phyloP scores from a whole-genome alignment of 2,329 filamentous ascomycete species.

The Botrytis hyacinthi region DNA sequence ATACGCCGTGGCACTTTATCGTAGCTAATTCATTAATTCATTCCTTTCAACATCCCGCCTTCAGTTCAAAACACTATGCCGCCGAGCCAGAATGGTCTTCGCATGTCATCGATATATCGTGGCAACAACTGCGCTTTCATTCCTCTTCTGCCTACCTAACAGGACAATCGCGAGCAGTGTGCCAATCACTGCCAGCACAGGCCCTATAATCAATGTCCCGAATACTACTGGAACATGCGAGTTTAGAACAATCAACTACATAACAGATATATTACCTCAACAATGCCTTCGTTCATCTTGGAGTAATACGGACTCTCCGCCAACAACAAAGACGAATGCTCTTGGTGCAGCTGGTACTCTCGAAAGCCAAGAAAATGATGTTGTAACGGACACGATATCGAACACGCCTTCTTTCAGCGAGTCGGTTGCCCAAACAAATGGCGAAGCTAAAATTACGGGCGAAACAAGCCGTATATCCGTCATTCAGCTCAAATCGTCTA shows the following conservation, averaged over 20 bases:
- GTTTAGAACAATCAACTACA: slow-evolving; percentile 40
- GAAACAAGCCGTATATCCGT: slow-evolving; percentile 15
- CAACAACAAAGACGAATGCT: slow-evolving; percentile 16
- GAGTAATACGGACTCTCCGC: slow-evolving; percentile 29
- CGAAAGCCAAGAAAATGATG: background rate
- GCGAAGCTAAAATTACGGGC: slow-evolving; percentile 1
- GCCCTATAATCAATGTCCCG: slow-evolving; percentile 12
- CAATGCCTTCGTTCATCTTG: slow-evolving; percentile 37
- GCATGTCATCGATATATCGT: slow-evolving; percentile 25
- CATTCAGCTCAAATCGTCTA: slow-evolving; percentile 11
- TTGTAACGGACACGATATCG: background rate
- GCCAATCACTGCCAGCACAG: slow-evolving; percentile 20
- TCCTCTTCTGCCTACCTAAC: slow-evolving; percentile 23
- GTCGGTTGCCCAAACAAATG: slow-evolving; percentile 3
- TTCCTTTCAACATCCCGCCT: slow-evolving; percentile 10
- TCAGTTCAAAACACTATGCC: slow-evolving; percentile 17
- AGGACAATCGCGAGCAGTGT: slow-evolving; percentile 29
- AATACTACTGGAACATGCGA: slow-evolving; percentile 36
- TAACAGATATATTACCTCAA: slow-evolving; percentile 39
- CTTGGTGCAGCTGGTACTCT: background rate
- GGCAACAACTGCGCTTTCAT: slow-evolving; percentile 29
- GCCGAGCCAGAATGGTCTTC: slow-evolving; percentile 27
- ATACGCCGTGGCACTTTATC: background rate
- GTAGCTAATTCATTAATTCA: slow-evolving; percentile 2
- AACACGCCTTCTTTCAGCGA: slow-evolving; percentile 10